phyloP scores from a whole-genome alignment of 768 basidiomycete species.

The Boletus huronensis region DNA sequence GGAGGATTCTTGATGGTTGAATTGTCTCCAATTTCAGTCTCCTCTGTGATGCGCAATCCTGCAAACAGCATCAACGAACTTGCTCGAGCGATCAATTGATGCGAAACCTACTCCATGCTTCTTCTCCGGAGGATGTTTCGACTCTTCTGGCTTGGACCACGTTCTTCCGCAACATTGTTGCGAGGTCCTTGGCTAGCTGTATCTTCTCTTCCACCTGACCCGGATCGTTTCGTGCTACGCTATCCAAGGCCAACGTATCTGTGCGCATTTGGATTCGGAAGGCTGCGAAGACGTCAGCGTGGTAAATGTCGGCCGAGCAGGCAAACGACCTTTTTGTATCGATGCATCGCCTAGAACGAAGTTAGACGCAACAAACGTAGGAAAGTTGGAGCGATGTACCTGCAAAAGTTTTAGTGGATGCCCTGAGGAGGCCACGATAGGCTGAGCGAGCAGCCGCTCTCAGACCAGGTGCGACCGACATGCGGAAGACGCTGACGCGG shows the following conservation, averaged over 20 bases:
- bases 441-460: conserved; percentile 67
- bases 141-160: conserved; percentile 75
- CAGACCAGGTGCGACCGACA: conserved; percentile 56
- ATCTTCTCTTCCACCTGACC: conserved; percentile 51
- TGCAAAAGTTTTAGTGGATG: conserved; percentile 62
- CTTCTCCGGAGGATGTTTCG: conserved; percentile 32
- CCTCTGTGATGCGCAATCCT: conserved; percentile 71
- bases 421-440: conserved; percentile 68
- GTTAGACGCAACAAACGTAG: neutral
- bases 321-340: conserved; percentile 45
- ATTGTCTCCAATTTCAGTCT: conserved; percentile 88
- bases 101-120: conserved; percentile 54
- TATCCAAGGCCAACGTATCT: conserved; percentile 44
- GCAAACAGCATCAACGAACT: neutral
- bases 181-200: conserved; percentile 65
- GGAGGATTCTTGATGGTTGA: conserved; percentile 65
- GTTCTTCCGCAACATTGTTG: conserved; percentile 71
- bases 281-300: conserved; percentile 41
- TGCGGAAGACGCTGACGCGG: conserved; percentile 15
- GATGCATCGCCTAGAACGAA: conserved; percentile 48
- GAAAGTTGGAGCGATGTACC: conserved; percentile 36
- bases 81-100: neutral
- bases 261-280: conserved; percentile 66
- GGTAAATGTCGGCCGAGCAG: neutral
- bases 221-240: conserved; percentile 41